phyloP scores from a whole-genome alignment of 805 yeast genomes.

The Ogataea kodamae region DNA sequence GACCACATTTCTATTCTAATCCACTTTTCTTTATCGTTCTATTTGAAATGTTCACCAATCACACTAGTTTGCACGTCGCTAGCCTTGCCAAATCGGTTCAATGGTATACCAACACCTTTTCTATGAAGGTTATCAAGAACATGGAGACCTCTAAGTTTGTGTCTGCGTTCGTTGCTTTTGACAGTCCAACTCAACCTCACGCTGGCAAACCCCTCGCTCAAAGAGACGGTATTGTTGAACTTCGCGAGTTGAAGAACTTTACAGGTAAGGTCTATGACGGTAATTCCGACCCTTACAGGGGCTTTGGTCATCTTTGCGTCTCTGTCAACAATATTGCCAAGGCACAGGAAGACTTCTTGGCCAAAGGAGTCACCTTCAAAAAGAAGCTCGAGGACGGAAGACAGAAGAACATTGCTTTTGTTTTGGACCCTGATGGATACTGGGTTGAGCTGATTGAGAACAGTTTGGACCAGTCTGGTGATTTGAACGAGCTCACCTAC shows the following conservation, averaged over 20 bases:
- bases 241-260: slow-evolving; percentile 69
- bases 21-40: slow-evolving; percentile 17
- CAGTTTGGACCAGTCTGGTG: slow-evolving; percentile 39
- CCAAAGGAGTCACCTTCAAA: slow-evolving; percentile 67
- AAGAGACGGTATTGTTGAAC: slow-evolving; percentile 71
- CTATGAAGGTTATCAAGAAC: slow-evolving; percentile 58
- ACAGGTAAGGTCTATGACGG: slow-evolving; percentile 71
- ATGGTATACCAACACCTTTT: slow-evolving; percentile 73
- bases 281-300: slow-evolving; percentile 77
- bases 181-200: slow-evolving; percentile 39
- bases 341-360: slow-evolving; percentile 56
- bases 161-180: slow-evolving; percentile 65
- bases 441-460: slow-evolving; percentile 89
- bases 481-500: slow-evolving; percentile 39
- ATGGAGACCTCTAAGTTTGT: slow-evolving; percentile 57
- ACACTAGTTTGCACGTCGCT: slow-evolving; percentile 75
- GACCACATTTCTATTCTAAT: background rate
- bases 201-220: slow-evolving; percentile 37
- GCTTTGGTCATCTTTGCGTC: slow-evolving; percentile 92
- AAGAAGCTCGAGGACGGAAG: slow-evolving; percentile 87
- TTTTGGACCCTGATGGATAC: slow-evolving; percentile 92
- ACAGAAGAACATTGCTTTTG: slow-evolving; percentile 90
- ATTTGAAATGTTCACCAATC: slow-evolving; percentile 45
- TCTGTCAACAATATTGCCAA: slow-evolving; percentile 75
- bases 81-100: slow-evolving; percentile 71